Evolutionary conservation across 1,284 basidiomycete species (phyloP).

Genomic region (Microbotryum violaceum): DNA sequence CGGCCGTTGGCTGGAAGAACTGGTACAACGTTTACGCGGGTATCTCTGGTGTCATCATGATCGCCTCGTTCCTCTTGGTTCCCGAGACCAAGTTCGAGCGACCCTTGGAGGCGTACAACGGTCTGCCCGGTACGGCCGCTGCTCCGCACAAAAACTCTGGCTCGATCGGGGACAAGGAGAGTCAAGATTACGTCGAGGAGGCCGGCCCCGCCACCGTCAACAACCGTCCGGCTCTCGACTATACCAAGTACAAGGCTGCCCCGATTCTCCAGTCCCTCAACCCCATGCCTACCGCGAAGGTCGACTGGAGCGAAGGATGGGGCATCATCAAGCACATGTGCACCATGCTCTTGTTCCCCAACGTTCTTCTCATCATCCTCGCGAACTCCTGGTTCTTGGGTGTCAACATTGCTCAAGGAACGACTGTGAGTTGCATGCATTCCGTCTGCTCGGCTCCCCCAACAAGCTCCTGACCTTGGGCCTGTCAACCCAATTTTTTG

Average conservation of each 20-base stretch:
- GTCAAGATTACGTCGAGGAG: neutral
- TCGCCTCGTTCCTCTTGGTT: slow-evolving; percentile 1
- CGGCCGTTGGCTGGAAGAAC: slow-evolving; percentile 3
- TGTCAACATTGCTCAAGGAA: slow-evolving; percentile 6
- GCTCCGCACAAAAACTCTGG: neutral
- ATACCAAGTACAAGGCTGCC: neutral
- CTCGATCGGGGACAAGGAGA: neutral
- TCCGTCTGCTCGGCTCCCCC: too few relatives aligned
- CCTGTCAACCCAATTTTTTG: too few relatives aligned
- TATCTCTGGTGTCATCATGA: slow-evolving; percentile 1
- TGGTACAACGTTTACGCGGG: slow-evolving; percentile 5
- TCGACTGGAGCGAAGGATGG: slow-evolving; percentile 2
- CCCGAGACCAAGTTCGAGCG: slow-evolving; percentile 1
- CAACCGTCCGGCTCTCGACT: slow-evolving; percentile 1
- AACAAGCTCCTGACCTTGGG: too few relatives aligned
- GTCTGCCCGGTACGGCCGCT: neutral
- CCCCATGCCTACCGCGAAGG: neutral
- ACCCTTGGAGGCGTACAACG: slow-evolving; percentile 1
- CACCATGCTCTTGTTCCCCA: slow-evolving; percentile 1
- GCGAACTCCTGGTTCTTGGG: neutral
- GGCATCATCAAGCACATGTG: slow-evolving; percentile 6
- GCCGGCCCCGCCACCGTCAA: neutral
- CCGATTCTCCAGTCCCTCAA: neutral
- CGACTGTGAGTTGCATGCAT: neutral
- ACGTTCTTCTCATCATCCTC: slow-evolving; percentile 1